Base-by-base conservation (phyloP, 2,329 filamentous ascomycete genomes). In the Aureobasidium melanogenum region DNA sequence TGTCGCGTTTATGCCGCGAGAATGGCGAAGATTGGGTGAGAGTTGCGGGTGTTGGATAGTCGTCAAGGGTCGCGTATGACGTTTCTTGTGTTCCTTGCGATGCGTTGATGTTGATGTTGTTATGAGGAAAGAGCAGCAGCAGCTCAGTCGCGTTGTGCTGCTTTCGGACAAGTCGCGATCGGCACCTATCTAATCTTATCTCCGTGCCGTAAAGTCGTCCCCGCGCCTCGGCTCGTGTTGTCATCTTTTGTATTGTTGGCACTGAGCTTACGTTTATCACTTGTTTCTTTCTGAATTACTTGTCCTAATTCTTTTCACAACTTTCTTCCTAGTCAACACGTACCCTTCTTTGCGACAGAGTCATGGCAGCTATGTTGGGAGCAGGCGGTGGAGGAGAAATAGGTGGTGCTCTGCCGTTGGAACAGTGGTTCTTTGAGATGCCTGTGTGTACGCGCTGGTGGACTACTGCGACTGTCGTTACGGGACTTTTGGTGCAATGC, bases 341-440 rank as follows among this genome's bases (percentile, higher is more conserved):
- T 5, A 19, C n/a, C 10, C 8, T 32, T 12, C 17, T 3, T 32
- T 15, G 30, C 47, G n/a, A n/a, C 24, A n/a, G 17, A 6, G 71
- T 30, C 64, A 80, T 80, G 77, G 78, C 78, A 50, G 76, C 77
- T 41, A 74, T 76, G 66, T 66, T 77, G 55, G 72, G 76, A 61
- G 71, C 67, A 34, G 74, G 76, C 50, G 52, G 38, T 10, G 52
- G 52, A 30, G 74, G 70, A 52, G 76, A 76, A 62, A 69, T 78
- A 62, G 77, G 80, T 61, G 77, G 80, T 61, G 81, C 83, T 64
- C 80, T 96, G 70, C 94, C 93, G 44, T 82, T 99, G 8, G 94
- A 97, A 76, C 88, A 93, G 67, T 99, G 94, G 94, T 97, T 97
- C 76, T 97, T 91, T 82, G 94, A 99, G 75, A 97, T 97, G 88